Base-by-base conservation (phyloP, 768 basidiomycete species). In the Pulveroboletus ravenelii region DNA sequence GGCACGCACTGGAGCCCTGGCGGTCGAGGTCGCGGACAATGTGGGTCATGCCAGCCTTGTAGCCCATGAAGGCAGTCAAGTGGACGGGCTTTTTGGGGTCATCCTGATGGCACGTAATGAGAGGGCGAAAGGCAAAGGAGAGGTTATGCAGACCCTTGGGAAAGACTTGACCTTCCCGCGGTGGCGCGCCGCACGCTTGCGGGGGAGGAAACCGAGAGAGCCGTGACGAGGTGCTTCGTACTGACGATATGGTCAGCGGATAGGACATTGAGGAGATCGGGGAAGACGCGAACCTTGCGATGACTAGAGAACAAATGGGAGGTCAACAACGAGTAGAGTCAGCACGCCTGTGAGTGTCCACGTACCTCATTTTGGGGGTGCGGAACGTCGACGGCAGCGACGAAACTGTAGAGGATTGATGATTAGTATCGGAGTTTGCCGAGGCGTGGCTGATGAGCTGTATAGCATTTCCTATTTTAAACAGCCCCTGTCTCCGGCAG, bases 41-140 rank as follows among this genome's bases (percentile, higher is more conserved):
- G 70, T 99, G 96, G 74, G 93, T 97, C 95, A 98, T 98, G 64
- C 96, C 96, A 58, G 96, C 96, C 84, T 99, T 99, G 87, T 97
- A 99, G 62, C 95, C 96, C 85, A 99, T 83, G 70, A 88, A 78
- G 60, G 96, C 96, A 65, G 96, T 99, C 74, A 99, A 81, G 77
- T 99, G 96, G 54, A 95, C 93, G 50, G 91, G 93, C 74, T 96
- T 96, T 81, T 93, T 97, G 75, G 93, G 84, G 80, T 99, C 95
- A 84, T 99, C 96, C 95, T 96, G 60, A 41, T 49, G 43, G 18
- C 31, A 25, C 15, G 27, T 13, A 48, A 34, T 54, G 14, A 65
- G 52, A 29, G n/a, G 32, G 31, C 34, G 41, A n/a, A 43, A 34
- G 39, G 17, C n/a, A 37, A 39, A 31, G 20, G 0, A 35, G 2